Evolutionary conservation across 2,329 filamentous ascomycete genomes (phyloP), one percentile per base, ranked within the genome.

Genomic region (Aureobasidium sp.): DNA sequence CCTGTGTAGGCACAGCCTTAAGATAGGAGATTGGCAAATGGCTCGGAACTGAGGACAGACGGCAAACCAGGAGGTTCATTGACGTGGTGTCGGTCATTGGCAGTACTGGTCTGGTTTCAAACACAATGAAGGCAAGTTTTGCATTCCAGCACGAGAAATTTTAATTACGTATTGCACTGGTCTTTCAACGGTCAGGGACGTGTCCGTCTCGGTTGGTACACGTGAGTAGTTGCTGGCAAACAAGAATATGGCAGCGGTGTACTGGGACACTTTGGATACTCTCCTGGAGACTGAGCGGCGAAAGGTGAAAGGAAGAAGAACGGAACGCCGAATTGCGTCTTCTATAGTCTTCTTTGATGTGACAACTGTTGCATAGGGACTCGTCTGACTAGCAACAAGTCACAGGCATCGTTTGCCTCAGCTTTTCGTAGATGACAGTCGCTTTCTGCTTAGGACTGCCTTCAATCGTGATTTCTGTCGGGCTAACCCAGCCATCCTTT

Each of bases 391-490:
- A 54, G 27, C 50, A 54, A 30, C 50, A 54, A 25, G 50, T 54
- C 14, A 54, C 50, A 21, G 36, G 50, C 36, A 42, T 54, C 7
- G 50, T 54, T 14, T 41, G 37, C 14, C 37, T 49, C 6, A 59
- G 16, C 21, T 55, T 36, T 1, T 61, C 47, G 27, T 61, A 42
- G 8, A 61, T 30, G 39, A 45, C 27, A 5, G 42, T 51, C 16
- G 51, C 60, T 13, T 50, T 57, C 41, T 49, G 39, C n/a, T 62
- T 62, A 1, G 60, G 25, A 25, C 37, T 50, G 7, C 60, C 60
- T 10, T 62, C 60, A 8, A 62, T 32, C 3, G 60, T 62, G 11
- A 62, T 29, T 27, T 55, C 44, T 25, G 42, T 30, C 21, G 60
- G 60, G n/a, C 51, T 58, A 11, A 55, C 51, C 32, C 44, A 42